Conservation (phyloP, 2,329 filamentous ascomycete genomes). For the Lasiodiplodia hormozganensis region DNA sequence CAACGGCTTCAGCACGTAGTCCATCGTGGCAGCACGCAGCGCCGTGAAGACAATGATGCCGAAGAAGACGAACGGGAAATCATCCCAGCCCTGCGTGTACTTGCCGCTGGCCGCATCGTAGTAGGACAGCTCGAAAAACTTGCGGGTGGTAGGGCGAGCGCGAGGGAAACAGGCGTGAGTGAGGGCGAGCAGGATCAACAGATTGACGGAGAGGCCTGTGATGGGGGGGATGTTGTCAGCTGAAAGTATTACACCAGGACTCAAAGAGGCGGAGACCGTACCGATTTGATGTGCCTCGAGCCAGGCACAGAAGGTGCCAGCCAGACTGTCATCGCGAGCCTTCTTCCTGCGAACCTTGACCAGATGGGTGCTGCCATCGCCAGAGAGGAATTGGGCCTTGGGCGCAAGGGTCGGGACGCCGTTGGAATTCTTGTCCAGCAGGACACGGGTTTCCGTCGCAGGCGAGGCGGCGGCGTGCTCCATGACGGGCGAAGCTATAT, state of each 20-base stretch:
- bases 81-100: conserved; percentile 81
- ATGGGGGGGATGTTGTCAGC: not conserved
- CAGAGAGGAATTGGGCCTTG: conserved; percentile 16
- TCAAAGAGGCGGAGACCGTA: conserved; percentile 54
- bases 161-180: conserved; percentile 84
- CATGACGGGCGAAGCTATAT: conserved; percentile 23
- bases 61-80: conserved; percentile 77
- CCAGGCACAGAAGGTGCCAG: conserved; percentile 69
- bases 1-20: conserved; percentile 82
- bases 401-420: conserved; percentile 8
- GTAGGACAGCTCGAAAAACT: conserved; percentile 89
- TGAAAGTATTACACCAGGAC: not conserved
- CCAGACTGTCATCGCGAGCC: conserved; percentile 67
- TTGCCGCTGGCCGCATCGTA: conserved; percentile 71
- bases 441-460: conserved; percentile 23
- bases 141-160: conserved; percentile 77
- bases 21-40: conserved; percentile 82
- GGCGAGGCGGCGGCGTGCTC: conserved; percentile 23
- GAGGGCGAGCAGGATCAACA: conserved; percentile 81
- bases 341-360: conserved; percentile 65
- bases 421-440: conserved; percentile 25
- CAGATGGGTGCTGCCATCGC: conserved; percentile 17
- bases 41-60: conserved; percentile 88
- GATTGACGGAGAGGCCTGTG: conserved; percentile 82
- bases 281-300: conserved; percentile 82